These are phyloP conservation scores for Colletotrichum tabaci DNA, from an alignment of 2,329 filamentous ascomycete genomes.

Conservation along the genomic window DNA sequence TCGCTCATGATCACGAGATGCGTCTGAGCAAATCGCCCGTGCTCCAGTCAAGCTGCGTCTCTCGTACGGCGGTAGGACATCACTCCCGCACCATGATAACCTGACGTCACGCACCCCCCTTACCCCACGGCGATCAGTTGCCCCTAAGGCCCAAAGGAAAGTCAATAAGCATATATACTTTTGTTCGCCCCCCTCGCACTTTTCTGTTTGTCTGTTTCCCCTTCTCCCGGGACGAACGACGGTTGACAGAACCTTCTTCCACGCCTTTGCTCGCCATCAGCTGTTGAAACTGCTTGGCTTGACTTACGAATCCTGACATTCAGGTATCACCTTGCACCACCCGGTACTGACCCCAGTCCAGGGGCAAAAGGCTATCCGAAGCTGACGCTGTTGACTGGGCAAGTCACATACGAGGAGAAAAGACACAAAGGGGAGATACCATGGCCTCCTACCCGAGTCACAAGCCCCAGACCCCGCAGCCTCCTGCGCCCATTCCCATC, in stretches of 20 bases:
- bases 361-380: not conserved
- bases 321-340: constrained; percentile 15
- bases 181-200: not conserved
- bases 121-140: constrained; percentile 4
- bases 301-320: constrained; percentile 4
- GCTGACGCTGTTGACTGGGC: constrained; percentile 13
- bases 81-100: constrained; percentile 32
- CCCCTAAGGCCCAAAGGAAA: not conserved
- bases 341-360: too few relatives aligned
- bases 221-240: not conserved
- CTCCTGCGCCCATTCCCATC: constrained; percentile 43
- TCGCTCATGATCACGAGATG: not conserved
- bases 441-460: constrained; percentile 41
- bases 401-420: not conserved
- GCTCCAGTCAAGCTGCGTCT: not conserved
- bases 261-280: not conserved
- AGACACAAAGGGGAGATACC: not conserved
- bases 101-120: constrained; percentile 34
- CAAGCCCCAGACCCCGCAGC: constrained; percentile 44
- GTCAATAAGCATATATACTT: constrained; percentile 23
- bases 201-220: too few relatives aligned
- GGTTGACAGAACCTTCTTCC: constrained; percentile 18
- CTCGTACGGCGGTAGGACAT: not conserved
- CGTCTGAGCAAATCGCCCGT: constrained; percentile 21
- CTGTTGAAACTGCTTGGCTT: not conserved